Evolutionary conservation across 2,329 filamentous ascomycete genomes (phyloP), one percentile per base, ranked within the genome.

Genomic region (Diaporthe sp.): DNA sequence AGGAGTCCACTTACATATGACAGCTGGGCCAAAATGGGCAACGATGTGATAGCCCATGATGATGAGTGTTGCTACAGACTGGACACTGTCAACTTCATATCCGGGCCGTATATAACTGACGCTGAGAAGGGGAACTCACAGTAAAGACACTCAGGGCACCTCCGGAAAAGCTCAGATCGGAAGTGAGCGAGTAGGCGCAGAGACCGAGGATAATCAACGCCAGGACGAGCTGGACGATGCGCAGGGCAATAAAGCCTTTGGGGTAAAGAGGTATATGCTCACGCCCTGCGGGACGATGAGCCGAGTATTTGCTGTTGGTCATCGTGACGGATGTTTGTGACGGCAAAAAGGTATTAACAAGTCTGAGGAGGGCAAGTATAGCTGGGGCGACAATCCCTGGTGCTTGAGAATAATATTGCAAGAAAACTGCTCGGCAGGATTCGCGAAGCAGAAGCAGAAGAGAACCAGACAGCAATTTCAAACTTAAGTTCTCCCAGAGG

Each of bases 221-320:
- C 20, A 90, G 77, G 22, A 88, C 77, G 25, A 89, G 82, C 80
- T 89, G 87, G 73, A 86, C 78, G 47, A 87, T 85, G 44, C 87
- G 85, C 8, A 88, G 74, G 57, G 82, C 82, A 47, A 87, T 84
- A 80, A 87, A 88, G 28, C 83, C 84, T 53, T 79, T 81, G 22
- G 88, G 87, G 53, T 87, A 88, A 39, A 83, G 73, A n/a, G 86
- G 87, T 34, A 88, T 82, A 76, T 88, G 87, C 78, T 88, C 86
- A 76, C 80, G 82, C 49, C 87, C 86, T n/a, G 81, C 76, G 9
- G 78, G 76, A 31, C 85, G 83, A 53, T 80, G 77, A 72, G 77
- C 79, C 1, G 82, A 80, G 73, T 84, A 82, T 67, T 80, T 81
- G 67, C 39, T 63, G 49, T 8, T 67, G 31, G 34, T 61, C 55